A percentile compares a stretch with the other conserved stretches of the same genome.
Conservation (phyloP, 2,329 filamentous ascomycete species). For the Cercospora sp. region DNA sequence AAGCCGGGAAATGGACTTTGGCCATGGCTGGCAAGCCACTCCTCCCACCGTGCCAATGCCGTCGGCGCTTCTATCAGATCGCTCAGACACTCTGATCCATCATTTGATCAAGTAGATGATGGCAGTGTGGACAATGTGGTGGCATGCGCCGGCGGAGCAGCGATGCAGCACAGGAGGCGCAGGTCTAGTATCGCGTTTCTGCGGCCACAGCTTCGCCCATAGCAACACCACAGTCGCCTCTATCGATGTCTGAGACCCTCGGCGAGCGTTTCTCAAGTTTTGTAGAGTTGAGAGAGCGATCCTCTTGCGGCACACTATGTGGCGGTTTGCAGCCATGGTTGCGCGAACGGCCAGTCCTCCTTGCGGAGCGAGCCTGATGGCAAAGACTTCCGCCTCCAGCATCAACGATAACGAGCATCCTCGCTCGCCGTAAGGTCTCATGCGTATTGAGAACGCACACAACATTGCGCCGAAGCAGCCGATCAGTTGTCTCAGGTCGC, state of each 20-base stretch:
- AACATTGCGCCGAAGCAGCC: not conserved
- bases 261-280: not conserved
- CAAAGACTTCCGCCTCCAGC: not conserved
- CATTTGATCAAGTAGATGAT: not conserved
- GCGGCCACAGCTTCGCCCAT: not conserved
- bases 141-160: not conserved
- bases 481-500: not conserved
- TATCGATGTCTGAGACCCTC: not conserved
- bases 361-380: not conserved
- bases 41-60: not conserved
- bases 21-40: not conserved
- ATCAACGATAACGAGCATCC: not conserved
- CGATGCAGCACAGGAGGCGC: not conserved
- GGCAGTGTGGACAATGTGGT: not conserved
- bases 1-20: not conserved
- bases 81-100: not conserved
- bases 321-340: not conserved
- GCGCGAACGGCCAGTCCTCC: not conserved
- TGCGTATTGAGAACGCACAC: not conserved
- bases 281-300: not conserved
- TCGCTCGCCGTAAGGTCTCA: not conserved
- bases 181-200: not conserved
- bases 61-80: not conserved
- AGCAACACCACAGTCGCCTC: not conserved
- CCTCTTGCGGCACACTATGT: not conserved